Evolutionary conservation across 345 rosid species (phyloP).

Genomic region (Eucalyptus grandis): DNA sequence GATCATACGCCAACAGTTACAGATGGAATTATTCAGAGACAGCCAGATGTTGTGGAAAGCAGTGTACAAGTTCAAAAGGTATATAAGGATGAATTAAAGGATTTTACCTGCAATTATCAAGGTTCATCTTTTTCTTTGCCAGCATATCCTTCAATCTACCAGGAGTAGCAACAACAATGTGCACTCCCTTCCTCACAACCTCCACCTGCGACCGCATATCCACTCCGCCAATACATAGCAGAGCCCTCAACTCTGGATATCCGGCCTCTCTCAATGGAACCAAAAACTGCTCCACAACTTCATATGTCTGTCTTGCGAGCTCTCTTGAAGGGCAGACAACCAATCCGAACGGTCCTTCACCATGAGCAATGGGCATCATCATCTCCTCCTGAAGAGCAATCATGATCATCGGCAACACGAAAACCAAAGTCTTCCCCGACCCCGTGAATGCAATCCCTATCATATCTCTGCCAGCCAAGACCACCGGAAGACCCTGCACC

Average conservation of each 20-base stretch:
- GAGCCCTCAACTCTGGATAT: constrained; percentile 58
- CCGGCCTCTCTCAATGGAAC: constrained; percentile 47
- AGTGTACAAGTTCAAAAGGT: not conserved
- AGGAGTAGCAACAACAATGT: constrained; percentile 91
- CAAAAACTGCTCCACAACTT: constrained; percentile 78
- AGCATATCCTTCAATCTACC: constrained; percentile 95
- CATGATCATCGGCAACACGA: constrained; percentile 88
- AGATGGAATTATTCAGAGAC: not conserved
- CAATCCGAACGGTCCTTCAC: constrained; percentile 85
- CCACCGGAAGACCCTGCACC: constrained; percentile 93
- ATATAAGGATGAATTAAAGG: not conserved
- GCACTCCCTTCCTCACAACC: constrained; percentile 79
- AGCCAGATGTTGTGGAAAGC: not conserved
- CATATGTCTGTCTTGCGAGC: constrained; percentile 87
- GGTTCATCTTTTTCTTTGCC: constrained; percentile 85
- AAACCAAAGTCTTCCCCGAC: constrained; percentile 82
- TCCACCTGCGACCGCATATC: constrained; percentile 93
- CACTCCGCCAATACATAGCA: constrained; percentile 86
- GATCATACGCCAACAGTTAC: not conserved
- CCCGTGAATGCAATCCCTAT: constrained; percentile 93
- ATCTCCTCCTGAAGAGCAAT: constrained; percentile 80
- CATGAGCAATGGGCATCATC: constrained; percentile 80
- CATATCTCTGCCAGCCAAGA: constrained; percentile 80
- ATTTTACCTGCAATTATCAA: constrained; percentile 78
- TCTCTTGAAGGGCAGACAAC: constrained; percentile 84